Base-by-base conservation (phyloP, 2,329 filamentous ascomycete species). In the Colletotrichum chlorophyti region DNA sequence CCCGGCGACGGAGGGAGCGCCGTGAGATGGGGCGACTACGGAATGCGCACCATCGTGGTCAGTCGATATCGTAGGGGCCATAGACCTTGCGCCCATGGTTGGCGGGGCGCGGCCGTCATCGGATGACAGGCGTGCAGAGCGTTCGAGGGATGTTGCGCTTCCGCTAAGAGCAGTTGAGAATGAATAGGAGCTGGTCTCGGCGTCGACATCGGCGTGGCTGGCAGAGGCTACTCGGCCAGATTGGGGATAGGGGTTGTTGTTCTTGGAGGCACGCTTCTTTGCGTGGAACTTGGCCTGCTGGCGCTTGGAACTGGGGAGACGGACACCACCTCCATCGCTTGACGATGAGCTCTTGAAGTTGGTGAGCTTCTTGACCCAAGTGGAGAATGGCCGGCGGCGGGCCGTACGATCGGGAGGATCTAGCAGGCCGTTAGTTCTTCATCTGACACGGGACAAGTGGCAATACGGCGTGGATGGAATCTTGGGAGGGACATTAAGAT, bases 331-430 rank as follows among this genome's bases (percentile, higher is more conserved):
- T 65, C 69, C 59, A 37, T 80, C 80, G 60, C 86, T 82, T 27
- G 88, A 90, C 5, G 87, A 88, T 53, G 79, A 82, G 53, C 70
- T 73, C 74, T 96, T 97, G 76, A 97, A 89, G 72, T 89, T 94
- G 61, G 93, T 88, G 55, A 98, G 85, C 69, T 93, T 93, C 81
- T 93, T 96, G 80, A 99, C 92, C 90, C 94, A 96, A 65, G 88
- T 91, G 42, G 93, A 86, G 71, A 98, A 98, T 21, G 93, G 94
- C 63, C 91, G 87, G 66, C 93, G 89, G 64, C 92, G 90, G 66
- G 84, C 84, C 69, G 76, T 65, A 64, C 83, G 77, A 65, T 79
- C 78, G 65, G 87, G 81, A 65, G 87, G 85, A 73, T 93, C 90
- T 93, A 75, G 66, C 62, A 75, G 70, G 26, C 45, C 51, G 67